Percentiles rank a stretch among this genome's conserved stretches.
phyloP scores from a whole-genome alignment of 2,329 filamentous ascomycete genomes.

The Pseudocercospora fijiensis region DNA sequence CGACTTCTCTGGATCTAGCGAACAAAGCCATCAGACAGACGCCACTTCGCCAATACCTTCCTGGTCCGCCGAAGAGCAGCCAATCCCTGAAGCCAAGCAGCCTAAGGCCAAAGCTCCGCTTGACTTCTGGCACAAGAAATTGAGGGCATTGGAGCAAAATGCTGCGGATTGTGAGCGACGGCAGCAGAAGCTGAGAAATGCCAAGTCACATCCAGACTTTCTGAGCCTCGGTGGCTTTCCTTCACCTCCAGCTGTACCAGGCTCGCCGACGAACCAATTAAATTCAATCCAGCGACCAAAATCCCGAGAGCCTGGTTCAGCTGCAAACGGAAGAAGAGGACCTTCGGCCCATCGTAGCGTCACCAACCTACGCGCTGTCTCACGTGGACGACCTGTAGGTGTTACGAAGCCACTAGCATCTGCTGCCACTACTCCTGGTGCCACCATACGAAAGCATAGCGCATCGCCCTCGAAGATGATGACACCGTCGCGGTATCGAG shows the following conservation, averaged over 20 bases:
- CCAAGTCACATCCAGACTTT: slow-evolving; percentile 39
- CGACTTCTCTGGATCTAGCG: slow-evolving; percentile 51
- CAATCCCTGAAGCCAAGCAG: slow-evolving; percentile 30
- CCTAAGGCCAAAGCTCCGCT: slow-evolving; percentile 45
- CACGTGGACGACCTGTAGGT: slow-evolving; percentile 36
- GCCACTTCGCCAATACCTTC: slow-evolving; percentile 52
- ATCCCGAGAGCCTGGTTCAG: slow-evolving; percentile 22
- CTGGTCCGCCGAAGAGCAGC: slow-evolving; percentile 38
- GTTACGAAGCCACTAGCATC: slow-evolving; percentile 34
- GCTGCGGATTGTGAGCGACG: slow-evolving; percentile 46
- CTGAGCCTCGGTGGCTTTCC: slow-evolving; percentile 39
- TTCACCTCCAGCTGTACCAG: slow-evolving; percentile 36
- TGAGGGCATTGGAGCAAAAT: slow-evolving; percentile 53
- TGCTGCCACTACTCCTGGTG: slow-evolving; percentile 26
- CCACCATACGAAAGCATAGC: slow-evolving; percentile 35
- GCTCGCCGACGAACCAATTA: slow-evolving; percentile 35
- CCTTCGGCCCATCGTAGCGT: slow-evolving; percentile 29
- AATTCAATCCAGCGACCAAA: slow-evolving; percentile 31
- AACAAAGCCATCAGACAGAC: slow-evolving; percentile 48
- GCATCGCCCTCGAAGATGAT: slow-evolving; percentile 52
- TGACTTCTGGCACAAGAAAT: slow-evolving; percentile 56
- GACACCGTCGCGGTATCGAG: slow-evolving; percentile 51
- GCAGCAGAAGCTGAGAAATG: slow-evolving; percentile 39
- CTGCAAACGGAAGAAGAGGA: slow-evolving; percentile 36
- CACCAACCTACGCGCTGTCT: slow-evolving; percentile 34